These are phyloP conservation scores for Xylaria telfairii DNA, from an alignment of 495 filamentous ascomycete genomes.

Conservation along the genomic window DNA sequence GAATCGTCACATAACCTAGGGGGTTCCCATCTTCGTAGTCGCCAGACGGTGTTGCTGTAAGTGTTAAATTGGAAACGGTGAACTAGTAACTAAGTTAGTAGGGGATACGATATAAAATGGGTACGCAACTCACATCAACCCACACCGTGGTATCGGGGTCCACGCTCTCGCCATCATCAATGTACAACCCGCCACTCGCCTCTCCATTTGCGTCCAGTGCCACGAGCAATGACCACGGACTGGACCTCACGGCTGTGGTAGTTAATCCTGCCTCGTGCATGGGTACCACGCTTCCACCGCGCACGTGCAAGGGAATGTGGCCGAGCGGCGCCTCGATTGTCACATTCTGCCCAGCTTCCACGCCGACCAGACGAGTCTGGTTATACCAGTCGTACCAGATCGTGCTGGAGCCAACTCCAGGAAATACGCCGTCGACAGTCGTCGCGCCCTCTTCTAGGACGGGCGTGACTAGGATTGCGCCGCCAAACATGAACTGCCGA, in stretches of 20 bases:
- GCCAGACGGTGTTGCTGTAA: conserved; percentile 58
- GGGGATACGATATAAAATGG: neutral
- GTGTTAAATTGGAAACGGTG: conserved; percentile 48
- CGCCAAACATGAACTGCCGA: conserved; percentile 79
- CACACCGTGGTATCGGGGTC: conserved; percentile 60
- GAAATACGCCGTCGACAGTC: conserved; percentile 78
- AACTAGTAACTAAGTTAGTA: conserved; percentile 48
- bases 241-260: conserved; percentile 66
- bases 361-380: conserved; percentile 55
- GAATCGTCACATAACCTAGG: conserved; percentile 68
- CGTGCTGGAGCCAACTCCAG: conserved; percentile 64
- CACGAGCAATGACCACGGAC: conserved; percentile 72
- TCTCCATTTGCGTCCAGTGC: conserved; percentile 62
- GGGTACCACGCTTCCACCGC: conserved; percentile 73
- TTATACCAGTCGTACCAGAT: conserved; percentile 89
- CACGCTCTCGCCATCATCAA: conserved; percentile 85
- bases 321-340: conserved; percentile 77
- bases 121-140: conserved; percentile 56
- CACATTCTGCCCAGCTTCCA: conserved; percentile 65
- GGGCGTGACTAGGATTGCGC: conserved; percentile 72
- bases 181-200: conserved; percentile 72
- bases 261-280: conserved; percentile 75
- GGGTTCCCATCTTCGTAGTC: conserved; percentile 65
- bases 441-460: conserved; percentile 70
- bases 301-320: conserved; percentile 78